A percentile compares a stretch with the other conserved stretches of the same genome.
Conservation (phyloP, 441 rosid species). For the Brassica hybrid region DNA sequence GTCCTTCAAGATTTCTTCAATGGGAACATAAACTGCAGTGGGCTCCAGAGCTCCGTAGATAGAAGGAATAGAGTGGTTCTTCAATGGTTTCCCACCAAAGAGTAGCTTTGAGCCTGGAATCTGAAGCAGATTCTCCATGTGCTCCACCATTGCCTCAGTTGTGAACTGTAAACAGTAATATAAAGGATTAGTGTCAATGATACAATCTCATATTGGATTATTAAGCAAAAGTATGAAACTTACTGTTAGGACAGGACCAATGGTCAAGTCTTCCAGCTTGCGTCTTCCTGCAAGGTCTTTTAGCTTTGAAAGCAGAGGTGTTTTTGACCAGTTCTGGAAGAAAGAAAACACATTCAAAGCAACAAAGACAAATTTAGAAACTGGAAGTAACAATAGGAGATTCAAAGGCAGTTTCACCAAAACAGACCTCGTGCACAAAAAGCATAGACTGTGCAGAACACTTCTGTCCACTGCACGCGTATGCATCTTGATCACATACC, state of each 20-base stretch:
- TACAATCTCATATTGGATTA: slow-evolving; percentile 14
- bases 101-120: slow-evolving; percentile 88
- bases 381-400: slow-evolving; percentile 23
- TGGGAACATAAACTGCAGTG: slow-evolving; percentile 85
- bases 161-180: slow-evolving; percentile 53
- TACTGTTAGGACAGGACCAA: slow-evolving; percentile 98
- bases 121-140: slow-evolving; percentile 74
- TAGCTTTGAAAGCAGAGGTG: slow-evolving; percentile 69
- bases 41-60: slow-evolving; percentile 92
- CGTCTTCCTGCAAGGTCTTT: slow-evolving; percentile 88
- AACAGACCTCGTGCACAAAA: slow-evolving; percentile 93
- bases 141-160: slow-evolving; percentile 89
- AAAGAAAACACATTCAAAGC: too few relatives aligned
- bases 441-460: slow-evolving; percentile 97
- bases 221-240: slow-evolving; percentile 40
- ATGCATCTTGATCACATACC: slow-evolving; percentile 99
- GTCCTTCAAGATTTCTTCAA: slow-evolving; percentile 85
- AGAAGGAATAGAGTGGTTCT: slow-evolving; percentile 88
- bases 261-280: slow-evolving; percentile 84
- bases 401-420: slow-evolving; percentile 30
- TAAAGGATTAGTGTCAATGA: not conserved
- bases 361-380: slow-evolving; percentile 9
- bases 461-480: slow-evolving; percentile 98
- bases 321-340: slow-evolving; percentile 77
- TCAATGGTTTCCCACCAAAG: slow-evolving; percentile 81